phyloP scores from a whole-genome alignment of 768 basidiomycete genomes.

The Kwoniella europaea region DNA sequence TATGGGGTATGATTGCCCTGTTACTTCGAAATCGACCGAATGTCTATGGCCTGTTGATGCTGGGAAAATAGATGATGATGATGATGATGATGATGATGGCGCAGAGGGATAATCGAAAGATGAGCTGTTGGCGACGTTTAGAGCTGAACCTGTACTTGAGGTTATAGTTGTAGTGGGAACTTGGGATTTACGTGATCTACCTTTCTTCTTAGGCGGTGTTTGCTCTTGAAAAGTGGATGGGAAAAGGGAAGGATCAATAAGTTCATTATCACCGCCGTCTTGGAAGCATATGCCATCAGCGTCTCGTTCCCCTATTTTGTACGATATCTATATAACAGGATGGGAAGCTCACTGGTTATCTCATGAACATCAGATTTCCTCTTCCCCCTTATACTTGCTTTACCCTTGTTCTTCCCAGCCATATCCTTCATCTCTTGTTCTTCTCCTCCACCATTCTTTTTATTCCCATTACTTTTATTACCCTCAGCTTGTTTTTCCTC shows the following conservation, averaged over 20 bases:
- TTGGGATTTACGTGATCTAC: slow-evolving; percentile 21
- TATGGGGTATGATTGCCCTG: not conserved
- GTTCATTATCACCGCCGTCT: not conserved
- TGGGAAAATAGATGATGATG: not conserved
- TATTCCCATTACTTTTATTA: not conserved
- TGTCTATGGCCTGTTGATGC: not conserved
- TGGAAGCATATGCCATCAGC: not conserved
- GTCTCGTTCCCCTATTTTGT: not conserved
- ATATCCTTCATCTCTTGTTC: slow-evolving; percentile 45
- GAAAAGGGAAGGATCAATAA: not conserved
- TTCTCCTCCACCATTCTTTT: slow-evolving; percentile 27
- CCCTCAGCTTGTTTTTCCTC: not conserved
- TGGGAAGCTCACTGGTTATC: not conserved
- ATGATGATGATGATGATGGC: not conserved
- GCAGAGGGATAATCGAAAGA: slow-evolving; percentile 16
- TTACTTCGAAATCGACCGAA: slow-evolving; percentile 18
- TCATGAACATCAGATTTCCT: slow-evolving; percentile 14
- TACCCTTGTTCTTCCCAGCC: slow-evolving; percentile 25
- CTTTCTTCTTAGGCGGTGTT: slow-evolving; percentile 20
- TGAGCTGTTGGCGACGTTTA: slow-evolving; percentile 10
- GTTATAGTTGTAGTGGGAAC: not conserved
- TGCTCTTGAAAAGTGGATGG: not conserved
- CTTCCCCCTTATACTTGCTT: slow-evolving; percentile 7
- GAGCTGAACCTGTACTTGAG: not conserved
- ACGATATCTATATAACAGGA: not conserved